These are phyloP conservation scores for Claviceps humidiphila DNA, from an alignment of 2,329 filamentous ascomycete genomes.

Conservation along the genomic window DNA sequence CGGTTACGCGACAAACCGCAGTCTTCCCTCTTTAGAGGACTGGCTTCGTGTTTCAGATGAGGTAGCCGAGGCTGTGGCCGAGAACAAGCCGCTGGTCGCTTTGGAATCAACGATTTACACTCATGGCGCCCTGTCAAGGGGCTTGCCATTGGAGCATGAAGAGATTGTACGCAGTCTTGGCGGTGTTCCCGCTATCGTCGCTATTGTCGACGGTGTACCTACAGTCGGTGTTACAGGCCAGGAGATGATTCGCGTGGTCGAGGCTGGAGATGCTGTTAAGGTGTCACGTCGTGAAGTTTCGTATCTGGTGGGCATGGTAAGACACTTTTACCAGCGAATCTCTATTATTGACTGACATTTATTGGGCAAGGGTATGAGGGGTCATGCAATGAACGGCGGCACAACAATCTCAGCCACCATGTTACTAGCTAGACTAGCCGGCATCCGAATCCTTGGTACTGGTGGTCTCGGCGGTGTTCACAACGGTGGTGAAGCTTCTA, in stretches of 20 bases:
- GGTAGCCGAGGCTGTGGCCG: slow-evolving; percentile 61
- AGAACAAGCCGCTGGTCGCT: slow-evolving; percentile 73
- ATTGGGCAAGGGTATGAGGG: slow-evolving; percentile 41
- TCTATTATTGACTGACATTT: background rate
- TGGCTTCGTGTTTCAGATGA: slow-evolving; percentile 68
- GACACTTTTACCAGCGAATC: slow-evolving; percentile 12
- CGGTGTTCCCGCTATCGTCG: slow-evolving; percentile 80
- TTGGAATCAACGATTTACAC: slow-evolving; percentile 96
- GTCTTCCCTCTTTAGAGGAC: slow-evolving; percentile 8
- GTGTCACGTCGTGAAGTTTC: slow-evolving; percentile 78
- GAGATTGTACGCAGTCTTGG: slow-evolving; percentile 69
- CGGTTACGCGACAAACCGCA: slow-evolving; percentile 15
- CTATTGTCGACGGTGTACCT: slow-evolving; percentile 70
- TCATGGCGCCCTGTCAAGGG: slow-evolving; percentile 71
- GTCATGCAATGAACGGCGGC: slow-evolving; percentile 65
- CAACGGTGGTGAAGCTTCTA: slow-evolving; percentile 67
- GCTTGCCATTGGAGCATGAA: slow-evolving; percentile 66
- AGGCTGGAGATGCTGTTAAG: slow-evolving; percentile 57
- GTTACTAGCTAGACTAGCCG: slow-evolving; percentile 72
- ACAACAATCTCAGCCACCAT: slow-evolving; percentile 92
- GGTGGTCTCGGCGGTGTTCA: slow-evolving; percentile 92
- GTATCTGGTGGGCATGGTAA: slow-evolving; percentile 64
- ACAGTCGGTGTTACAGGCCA: slow-evolving; percentile 62
- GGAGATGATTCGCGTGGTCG: slow-evolving; percentile 63
- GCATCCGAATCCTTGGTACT: slow-evolving; percentile 87